Conservation (phyloP, 2,329 filamentous ascomycete genomes). For the Pyrenophora teres region DNA sequence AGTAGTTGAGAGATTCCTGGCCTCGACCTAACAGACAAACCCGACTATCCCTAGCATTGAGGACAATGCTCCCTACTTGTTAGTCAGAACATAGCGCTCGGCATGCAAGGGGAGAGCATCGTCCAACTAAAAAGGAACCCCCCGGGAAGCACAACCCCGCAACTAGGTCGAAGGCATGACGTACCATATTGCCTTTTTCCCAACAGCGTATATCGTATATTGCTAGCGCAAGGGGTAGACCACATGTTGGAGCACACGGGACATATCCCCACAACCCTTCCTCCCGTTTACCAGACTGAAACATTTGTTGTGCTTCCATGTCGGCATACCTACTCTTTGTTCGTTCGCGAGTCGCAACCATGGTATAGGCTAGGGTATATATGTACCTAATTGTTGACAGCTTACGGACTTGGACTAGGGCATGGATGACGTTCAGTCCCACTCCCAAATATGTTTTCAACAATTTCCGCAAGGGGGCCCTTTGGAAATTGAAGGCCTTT, state of each 20-base stretch:
- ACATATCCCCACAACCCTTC: background rate
- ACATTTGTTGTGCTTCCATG: background rate
- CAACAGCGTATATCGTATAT: background rate
- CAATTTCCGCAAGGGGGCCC: background rate
- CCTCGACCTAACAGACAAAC: conserved; percentile 27
- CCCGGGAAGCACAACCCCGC: no score
- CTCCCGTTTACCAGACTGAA: no score
- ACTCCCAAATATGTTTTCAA: background rate
- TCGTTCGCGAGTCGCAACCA: background rate
- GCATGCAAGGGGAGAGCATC: background rate
- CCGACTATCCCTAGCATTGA: conserved; percentile 39
- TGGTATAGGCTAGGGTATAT: background rate
- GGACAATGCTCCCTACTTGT: no score
- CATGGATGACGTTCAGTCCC: background rate
- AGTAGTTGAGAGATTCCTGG: conserved; percentile 39
- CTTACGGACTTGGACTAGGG: no score
- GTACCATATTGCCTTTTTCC: conserved; percentile 3
- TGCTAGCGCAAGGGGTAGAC: conserved; percentile 11
- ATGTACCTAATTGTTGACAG: background rate
- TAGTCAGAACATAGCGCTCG: no score
- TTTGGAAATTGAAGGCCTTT: background rate
- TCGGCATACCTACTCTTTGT: background rate
- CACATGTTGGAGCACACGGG: conserved; percentile 1
- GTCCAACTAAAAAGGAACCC: no score
- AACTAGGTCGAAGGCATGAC: background rate